A percentile compares a stretch with the other conserved stretches of the same genome.
These are phyloP conservation scores for Elaeis oleifera DNA, from an alignment of 202 grass and related monocot genomes.

Conservation along the genomic window DNA sequence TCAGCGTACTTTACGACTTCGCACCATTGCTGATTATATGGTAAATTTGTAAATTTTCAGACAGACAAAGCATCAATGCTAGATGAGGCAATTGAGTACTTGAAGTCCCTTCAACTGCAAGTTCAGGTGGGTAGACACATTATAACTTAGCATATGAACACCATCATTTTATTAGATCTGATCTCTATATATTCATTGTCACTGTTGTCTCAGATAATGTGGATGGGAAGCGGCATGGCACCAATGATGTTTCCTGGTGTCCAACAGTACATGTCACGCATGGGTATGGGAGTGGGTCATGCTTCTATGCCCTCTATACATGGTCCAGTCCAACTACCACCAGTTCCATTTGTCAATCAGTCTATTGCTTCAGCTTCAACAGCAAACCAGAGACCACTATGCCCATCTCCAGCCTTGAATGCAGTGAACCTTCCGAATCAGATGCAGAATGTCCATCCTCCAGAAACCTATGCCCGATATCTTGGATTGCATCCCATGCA, in stretches of 20 bases:
- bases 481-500: constrained; percentile 38
- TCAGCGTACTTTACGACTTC: background rate
- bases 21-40: background rate
- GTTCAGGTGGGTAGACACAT: constrained; percentile 36
- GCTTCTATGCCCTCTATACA: constrained; percentile 29
- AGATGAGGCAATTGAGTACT: constrained; percentile 86
- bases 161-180: no score
- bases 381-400: constrained; percentile 43
- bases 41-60: constrained; percentile 26
- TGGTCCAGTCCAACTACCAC: constrained; percentile 46
- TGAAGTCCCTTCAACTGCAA: constrained; percentile 80
- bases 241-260: constrained; percentile 57
- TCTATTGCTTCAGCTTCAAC: constrained; percentile 24
- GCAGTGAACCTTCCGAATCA: constrained; percentile 37
- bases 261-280: constrained; percentile 60
- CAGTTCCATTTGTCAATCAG: constrained; percentile 58
- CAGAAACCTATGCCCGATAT: background rate
- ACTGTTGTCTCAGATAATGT: constrained; percentile 62
- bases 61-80: constrained; percentile 84
- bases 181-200: no score
- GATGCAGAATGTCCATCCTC: constrained; percentile 33
- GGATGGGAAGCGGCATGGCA: constrained; percentile 69
- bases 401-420: constrained; percentile 39
- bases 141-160: no score
- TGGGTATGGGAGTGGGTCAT: constrained; percentile 45